Evolutionary conservation across 1,284 basidiomycete species (phyloP).

Genomic region (Melampsora abietis-canadensis): DNA sequence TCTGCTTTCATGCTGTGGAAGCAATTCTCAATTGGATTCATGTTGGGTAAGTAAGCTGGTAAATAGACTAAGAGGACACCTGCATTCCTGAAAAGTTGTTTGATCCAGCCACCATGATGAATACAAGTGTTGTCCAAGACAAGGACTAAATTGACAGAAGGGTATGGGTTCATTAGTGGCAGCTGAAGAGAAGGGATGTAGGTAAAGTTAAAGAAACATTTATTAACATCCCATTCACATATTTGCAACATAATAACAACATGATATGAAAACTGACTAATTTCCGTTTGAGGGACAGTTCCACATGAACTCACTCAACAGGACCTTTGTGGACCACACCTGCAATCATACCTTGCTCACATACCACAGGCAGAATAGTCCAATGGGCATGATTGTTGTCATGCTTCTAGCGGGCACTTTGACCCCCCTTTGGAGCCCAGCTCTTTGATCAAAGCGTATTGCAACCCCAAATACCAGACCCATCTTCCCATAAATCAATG

Average conservation of each 20-base stretch:
- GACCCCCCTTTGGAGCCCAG: no score
- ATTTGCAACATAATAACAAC: not conserved
- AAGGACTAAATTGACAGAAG: not conserved
- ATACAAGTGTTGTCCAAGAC: no score
- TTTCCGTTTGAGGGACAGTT: not conserved
- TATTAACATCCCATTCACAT: not conserved
- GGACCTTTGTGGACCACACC: not conserved
- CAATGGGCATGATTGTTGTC: not conserved
- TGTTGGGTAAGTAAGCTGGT: conserved; percentile 8
- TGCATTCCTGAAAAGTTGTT: no score
- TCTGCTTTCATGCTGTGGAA: conserved; percentile 12
- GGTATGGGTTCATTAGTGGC: not conserved
- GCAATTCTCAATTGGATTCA: conserved; percentile 22
- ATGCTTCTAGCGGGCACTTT: no score
- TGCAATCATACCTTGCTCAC: not conserved
- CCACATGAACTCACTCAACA: not conserved
- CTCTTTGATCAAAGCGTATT: no score
- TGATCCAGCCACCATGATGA: no score
- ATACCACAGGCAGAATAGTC: not conserved
- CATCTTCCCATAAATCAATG: no score
- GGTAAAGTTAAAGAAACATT: not conserved
- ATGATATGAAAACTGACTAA: not conserved
- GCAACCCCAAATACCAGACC: no score
- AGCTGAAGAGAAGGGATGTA: not conserved
- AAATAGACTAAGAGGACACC: not conserved